Evolutionary conservation across 2,329 filamentous ascomycete genomes (phyloP).

Genomic region (Xylaria digitata): DNA sequence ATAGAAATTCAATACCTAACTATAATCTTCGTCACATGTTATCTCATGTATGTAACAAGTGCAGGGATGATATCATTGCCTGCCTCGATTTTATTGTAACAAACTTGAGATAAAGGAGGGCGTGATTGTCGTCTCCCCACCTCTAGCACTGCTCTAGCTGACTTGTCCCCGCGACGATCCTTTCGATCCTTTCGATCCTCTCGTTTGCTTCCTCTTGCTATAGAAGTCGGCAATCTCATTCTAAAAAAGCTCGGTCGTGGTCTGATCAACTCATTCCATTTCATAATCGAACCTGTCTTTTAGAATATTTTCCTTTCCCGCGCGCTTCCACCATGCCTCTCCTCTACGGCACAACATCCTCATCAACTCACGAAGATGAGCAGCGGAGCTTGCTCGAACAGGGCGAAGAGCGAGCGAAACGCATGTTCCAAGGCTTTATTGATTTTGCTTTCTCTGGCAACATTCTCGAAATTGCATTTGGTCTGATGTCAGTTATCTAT

Average conservation of each 20-base stretch:
- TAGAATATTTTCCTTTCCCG: neutral
- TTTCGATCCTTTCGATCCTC: slow-evolving; percentile 11
- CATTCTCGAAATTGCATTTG: slow-evolving; percentile 79
- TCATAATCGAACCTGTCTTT: neutral
- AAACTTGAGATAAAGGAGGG: slow-evolving; percentile 15
- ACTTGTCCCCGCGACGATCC: slow-evolving; percentile 19
- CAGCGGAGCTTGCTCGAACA: slow-evolving; percentile 60
- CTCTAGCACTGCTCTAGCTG: neutral
- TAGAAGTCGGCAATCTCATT: neutral
- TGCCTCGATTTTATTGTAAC: slow-evolving; percentile 3
- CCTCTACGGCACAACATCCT: slow-evolving; percentile 20
- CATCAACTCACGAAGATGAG: slow-evolving; percentile 44
- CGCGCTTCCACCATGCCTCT: slow-evolving; percentile 26
- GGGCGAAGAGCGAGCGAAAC: slow-evolving; percentile 60
- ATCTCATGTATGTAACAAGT: slow-evolving; percentile 2
- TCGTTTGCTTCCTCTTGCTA: neutral
- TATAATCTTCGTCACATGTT: slow-evolving; percentile 10
- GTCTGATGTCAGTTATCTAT: slow-evolving; percentile 69
- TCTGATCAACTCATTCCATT: neutral
- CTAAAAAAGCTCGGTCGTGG: neutral
- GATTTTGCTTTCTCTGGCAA: slow-evolving; percentile 81
- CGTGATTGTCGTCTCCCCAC: slow-evolving; percentile 24
- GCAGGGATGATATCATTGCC: slow-evolving; percentile 25
- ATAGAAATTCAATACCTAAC: slow-evolving; percentile 2
- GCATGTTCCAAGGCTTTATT: slow-evolving; percentile 71